Base-by-base conservation (phyloP, 169 alveolate species). In the Plasmodium vinckei region DNA sequence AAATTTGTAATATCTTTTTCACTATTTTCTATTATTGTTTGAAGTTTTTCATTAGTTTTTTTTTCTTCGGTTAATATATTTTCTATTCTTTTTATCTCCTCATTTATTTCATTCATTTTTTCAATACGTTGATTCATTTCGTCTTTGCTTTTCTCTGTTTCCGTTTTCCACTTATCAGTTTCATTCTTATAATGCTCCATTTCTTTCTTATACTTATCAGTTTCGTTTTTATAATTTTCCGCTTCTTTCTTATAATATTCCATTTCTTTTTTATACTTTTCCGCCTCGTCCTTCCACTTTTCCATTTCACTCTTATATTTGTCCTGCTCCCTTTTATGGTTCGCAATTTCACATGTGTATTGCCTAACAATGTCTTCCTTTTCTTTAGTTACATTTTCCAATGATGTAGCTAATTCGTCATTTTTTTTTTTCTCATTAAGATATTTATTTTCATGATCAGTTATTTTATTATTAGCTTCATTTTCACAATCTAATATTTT, bases 401-500 rank as follows among this genome's bases (percentile, higher is more conserved):
- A 15, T 12, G 65, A 23, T 46, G 15, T 6, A 21, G 63, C 69
- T 25, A 33, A 25, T 19, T 77, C 70, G 44, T 77, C 70, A 63
- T 23, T 77, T 64, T 61, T 64, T 56, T 56, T 77, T 39, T 77
- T 77, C 44, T 77, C 88, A 47, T 64, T 25, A 1, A 25, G 7
- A 57, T 77, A 77, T 54, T 49, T 49, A 27, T 21, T 4, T 21
- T 77, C 72, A 46, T 51, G 65, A 1, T 77, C 68, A 10, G 42
- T 42, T 25, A 77, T 12, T 61, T 77, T 67, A 4, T 23, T 49
- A 17, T 21, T 21, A n/a, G 64, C 23, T 4, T 77, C 88, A 9
- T 63, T 42, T 64, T 68, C 70, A 42, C 27, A 57, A 9, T 44
- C 71, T 12, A 49, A 67, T 39, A 63, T 77, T 49, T 77, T 64